A percentile compares a stretch with the other conserved stretches of the same genome.
Conservation (phyloP, 805 yeast species). For the Torulaspora microellipsoides region DNA sequence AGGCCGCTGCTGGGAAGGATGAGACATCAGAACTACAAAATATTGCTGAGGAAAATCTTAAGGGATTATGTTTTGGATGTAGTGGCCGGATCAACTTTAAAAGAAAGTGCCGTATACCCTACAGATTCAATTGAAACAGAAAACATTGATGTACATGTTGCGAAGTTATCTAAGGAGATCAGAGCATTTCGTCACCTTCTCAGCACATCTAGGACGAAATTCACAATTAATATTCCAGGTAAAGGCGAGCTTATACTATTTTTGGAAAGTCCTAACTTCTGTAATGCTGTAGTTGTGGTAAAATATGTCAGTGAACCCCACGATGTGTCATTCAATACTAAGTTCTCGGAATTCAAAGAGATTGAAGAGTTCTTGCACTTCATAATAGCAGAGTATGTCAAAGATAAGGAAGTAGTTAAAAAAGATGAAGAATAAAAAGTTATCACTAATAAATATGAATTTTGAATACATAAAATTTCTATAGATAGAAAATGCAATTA, state of each 20-base stretch:
- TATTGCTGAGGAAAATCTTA: slow-evolving; percentile 26
- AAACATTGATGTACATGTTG: slow-evolving; percentile 20
- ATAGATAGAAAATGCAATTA: too few species aligned
- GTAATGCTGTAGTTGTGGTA: slow-evolving; percentile 28
- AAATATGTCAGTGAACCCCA: slow-evolving; percentile 13
- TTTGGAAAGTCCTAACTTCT: slow-evolving; percentile 31
- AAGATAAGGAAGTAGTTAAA: slow-evolving; percentile 5
- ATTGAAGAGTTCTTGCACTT: slow-evolving; percentile 34
- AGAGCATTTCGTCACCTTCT: slow-evolving; percentile 22
- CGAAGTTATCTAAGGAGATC: slow-evolving; percentile 25
- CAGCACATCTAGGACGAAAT: slow-evolving; percentile 21
- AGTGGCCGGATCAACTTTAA: slow-evolving; percentile 15
- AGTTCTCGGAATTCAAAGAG: slow-evolving; percentile 33
- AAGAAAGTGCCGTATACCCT: slow-evolving; percentile 1
- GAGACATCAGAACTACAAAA: slow-evolving; percentile 31
- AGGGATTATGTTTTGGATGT: slow-evolving; percentile 24
- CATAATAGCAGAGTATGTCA: slow-evolving; percentile 27
- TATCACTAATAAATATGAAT: too few species aligned
- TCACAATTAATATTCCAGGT: slow-evolving; percentile 14
- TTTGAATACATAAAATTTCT: too few species aligned
- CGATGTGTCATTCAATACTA: slow-evolving; percentile 21
- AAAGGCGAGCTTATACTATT: slow-evolving; percentile 15
- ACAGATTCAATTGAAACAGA: not conserved
- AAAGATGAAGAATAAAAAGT: slow-evolving; percentile 3
- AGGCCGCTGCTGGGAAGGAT: slow-evolving; percentile 33